phyloP scores from a whole-genome alignment of 2,329 filamentous ascomycete species.

The Ophiostoma sp. region DNA sequence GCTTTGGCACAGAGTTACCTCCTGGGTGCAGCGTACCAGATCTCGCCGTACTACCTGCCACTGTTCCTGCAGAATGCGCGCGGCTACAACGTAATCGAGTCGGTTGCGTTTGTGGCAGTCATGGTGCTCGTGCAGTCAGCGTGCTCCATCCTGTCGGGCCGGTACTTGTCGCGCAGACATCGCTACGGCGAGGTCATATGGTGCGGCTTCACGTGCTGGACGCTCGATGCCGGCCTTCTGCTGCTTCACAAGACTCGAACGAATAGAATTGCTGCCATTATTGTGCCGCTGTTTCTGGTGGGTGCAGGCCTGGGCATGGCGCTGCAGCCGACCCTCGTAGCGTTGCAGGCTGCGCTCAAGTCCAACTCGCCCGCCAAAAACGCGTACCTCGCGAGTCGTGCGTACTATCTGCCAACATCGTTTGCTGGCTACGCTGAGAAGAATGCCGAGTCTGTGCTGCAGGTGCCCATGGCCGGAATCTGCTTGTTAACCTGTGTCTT shows the following conservation, averaged over 20 bases:
- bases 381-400: conserved; percentile 29
- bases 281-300: conserved; percentile 33
- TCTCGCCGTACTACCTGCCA: conserved; percentile 26
- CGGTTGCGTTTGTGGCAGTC: conserved; percentile 32
- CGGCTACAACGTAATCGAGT: conserved; percentile 29
- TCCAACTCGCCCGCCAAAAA: conserved; percentile 22
- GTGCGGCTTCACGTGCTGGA: conserved; percentile 35
- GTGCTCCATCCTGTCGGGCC: conserved; percentile 32
- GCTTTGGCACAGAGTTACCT: conserved; percentile 25
- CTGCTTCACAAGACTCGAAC: conserved; percentile 28
- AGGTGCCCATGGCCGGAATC: conserved; percentile 48
- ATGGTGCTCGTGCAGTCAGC: conserved; percentile 31
- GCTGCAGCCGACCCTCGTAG: conserved; percentile 37
- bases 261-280: conserved; percentile 30
- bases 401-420: conserved; percentile 31
- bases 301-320: conserved; percentile 35
- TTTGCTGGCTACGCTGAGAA: conserved; percentile 20
- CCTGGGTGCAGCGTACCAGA: conserved; percentile 24
- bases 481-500: conserved; percentile 48
- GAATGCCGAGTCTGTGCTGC: conserved; percentile 49
- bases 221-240: conserved; percentile 34
- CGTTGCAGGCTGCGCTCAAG: conserved; percentile 31
- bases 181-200: conserved; percentile 32
- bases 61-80: conserved; percentile 35
- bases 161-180: conserved; percentile 31